Evolutionary conservation across 2,329 filamentous ascomycete species (phyloP), one percentile per base, ranked within the genome.

Genomic region (Paecilomyces variotii): DNA sequence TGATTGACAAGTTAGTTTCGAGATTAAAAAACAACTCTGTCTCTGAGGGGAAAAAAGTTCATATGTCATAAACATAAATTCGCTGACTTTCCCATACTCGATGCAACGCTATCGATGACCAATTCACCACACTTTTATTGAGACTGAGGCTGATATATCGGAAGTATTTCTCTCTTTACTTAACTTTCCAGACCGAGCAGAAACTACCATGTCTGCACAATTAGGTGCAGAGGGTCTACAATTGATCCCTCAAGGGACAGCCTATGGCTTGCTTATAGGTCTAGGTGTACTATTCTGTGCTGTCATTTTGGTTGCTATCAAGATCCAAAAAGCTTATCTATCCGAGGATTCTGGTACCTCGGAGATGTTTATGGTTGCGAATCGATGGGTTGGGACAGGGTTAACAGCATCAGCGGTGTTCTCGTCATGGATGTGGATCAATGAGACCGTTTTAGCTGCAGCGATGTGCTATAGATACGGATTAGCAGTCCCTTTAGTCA

Each of bases 241-340:
- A n/a, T 66, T 73, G 30, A 63, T 76, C 28, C 66, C 67, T 1
- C 70, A 74, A 56, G 73, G 65, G 26, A 65, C 67, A 5, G 74
- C 72, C 61, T 80, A 81, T 70, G 79, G 79, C 59, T 68, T 81
- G 24, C 73, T 82, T 50, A 73, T 81, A 58, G 80, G 79, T 5
- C 74, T 82, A 4, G 76, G 76, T 1, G 68, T 81, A 0, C 61
- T 78, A 1, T 82, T 82, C 61, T 79, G 75, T 57, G 67, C 72
- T 2, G 74, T 82, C 19, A 80, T 81, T 60, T 60, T 82, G 5
- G 63, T 70, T 4, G 78, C 79, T 3, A 73, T 81, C 34, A 74
- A 75, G 45, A 69, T 81, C 2, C 79, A 81, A 65, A 76, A 72
- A 56, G 61, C 62, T 32, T 78, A 77, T 57, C 68, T 78, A 14